Evolutionary conservation across 768 basidiomycete species (phyloP).

Genomic region (Mycena galericulata): DNA sequence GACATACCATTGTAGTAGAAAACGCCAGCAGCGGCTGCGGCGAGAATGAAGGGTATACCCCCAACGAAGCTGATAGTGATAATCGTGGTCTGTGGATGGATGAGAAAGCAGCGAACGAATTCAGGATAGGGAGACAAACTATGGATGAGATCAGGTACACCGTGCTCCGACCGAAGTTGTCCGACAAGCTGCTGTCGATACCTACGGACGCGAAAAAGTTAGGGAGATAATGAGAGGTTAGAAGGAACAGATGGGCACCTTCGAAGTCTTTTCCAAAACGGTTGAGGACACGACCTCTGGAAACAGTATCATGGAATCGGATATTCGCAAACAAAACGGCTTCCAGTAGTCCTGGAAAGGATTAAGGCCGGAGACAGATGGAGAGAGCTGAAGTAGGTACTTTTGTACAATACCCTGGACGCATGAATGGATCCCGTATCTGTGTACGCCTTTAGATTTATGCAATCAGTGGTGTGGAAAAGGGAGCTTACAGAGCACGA

Average conservation of each 20-base stretch:
- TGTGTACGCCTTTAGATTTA: slow-evolving; percentile 20
- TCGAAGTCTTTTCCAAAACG: slow-evolving; percentile 94
- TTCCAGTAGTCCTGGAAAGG: slow-evolving; percentile 69
- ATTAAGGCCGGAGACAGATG: not conserved
- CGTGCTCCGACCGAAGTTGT: slow-evolving; percentile 86
- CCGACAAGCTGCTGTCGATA: slow-evolving; percentile 85
- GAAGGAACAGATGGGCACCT: slow-evolving; percentile 50
- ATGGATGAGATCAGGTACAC: slow-evolving; percentile 75
- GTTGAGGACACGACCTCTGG: slow-evolving; percentile 85
- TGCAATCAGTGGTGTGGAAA: not conserved
- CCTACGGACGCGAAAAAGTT: slow-evolving; percentile 53
- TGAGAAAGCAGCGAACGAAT: not conserved
- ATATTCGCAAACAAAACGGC: slow-evolving; percentile 88
- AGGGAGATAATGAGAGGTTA: slow-evolving; percentile 25
- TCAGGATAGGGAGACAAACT: slow-evolving; percentile 1
- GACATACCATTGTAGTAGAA: slow-evolving; percentile 79
- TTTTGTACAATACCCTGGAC: slow-evolving; percentile 80
- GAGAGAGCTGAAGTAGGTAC: slow-evolving; percentile 47
- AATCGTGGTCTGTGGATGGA: slow-evolving; percentile 63
- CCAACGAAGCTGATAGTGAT: slow-evolving; percentile 83
- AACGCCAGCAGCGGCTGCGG: slow-evolving; percentile 62
- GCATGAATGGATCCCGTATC: slow-evolving; percentile 87
- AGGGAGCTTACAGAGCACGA: slow-evolving; percentile 72
- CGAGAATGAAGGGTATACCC: slow-evolving; percentile 78
- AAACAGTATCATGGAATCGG: slow-evolving; percentile 93